phyloP scores from a whole-genome alignment of 805 yeast genomes.

The Torulaspora microellipsoides region DNA sequence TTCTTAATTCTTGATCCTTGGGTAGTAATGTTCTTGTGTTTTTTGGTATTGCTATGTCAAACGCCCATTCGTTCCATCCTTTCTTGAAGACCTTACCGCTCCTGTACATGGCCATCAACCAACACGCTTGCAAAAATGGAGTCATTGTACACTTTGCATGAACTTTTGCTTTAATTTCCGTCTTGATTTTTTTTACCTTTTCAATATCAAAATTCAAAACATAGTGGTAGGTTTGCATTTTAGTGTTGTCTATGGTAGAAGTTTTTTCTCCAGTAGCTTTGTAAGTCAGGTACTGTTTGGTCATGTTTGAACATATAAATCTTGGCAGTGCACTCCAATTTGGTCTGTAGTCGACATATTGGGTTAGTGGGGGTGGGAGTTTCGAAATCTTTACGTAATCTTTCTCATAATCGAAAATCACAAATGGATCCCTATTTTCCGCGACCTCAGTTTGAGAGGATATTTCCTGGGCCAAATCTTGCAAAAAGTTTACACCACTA shows the following conservation, averaged over 20 bases:
- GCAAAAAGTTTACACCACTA: slow-evolving; percentile 21
- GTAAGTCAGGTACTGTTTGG: slow-evolving; percentile 14
- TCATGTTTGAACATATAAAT: slow-evolving; percentile 12
- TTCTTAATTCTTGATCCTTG: slow-evolving; percentile 11
- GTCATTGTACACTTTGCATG: slow-evolving; percentile 21
- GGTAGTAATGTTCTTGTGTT: slow-evolving; percentile 20
- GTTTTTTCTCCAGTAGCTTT: slow-evolving; percentile 13
- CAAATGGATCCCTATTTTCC: too few relatives aligned
- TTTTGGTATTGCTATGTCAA: slow-evolving; percentile 25
- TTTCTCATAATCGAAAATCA: slow-evolving; percentile 15
- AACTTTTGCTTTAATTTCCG: slow-evolving; percentile 8
- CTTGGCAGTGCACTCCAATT: slow-evolving; percentile 10
- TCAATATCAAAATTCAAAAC: slow-evolving; percentile 12
- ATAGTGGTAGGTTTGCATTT: slow-evolving; percentile 12
- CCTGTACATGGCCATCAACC: slow-evolving; percentile 18
- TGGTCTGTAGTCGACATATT: slow-evolving; percentile 21
- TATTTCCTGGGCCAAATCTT: slow-evolving; percentile 14
- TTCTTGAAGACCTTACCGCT: slow-evolving; percentile 17
- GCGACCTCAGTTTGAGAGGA: too few relatives aligned
- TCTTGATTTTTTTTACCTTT: slow-evolving; percentile 13
- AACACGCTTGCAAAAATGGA: slow-evolving; percentile 25
- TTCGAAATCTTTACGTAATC: slow-evolving; percentile 13
- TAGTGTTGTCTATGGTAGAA: slow-evolving; percentile 1
- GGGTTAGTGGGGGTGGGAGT: slow-evolving; percentile 23
- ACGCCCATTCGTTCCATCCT: slow-evolving; percentile 18